Evolutionary conservation across 208 protist genomes (phyloP).

Genomic region (Phytomonas sp.): DNA sequence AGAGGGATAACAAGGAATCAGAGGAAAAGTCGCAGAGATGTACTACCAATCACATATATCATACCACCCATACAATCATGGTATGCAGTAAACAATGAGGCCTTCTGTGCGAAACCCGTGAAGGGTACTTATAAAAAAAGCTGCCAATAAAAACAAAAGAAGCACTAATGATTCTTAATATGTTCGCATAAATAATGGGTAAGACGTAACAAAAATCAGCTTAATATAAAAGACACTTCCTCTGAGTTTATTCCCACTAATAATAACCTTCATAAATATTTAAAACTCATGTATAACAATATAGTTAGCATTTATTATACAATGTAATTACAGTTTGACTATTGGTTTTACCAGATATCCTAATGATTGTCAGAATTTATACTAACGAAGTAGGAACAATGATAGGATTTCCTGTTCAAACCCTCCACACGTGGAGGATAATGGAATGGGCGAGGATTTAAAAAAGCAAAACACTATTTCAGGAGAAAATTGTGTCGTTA

Average conservation of each 20-base stretch:
- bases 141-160: neutral
- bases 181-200: neutral
- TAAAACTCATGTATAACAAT: neutral
- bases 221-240: neutral
- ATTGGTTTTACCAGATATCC: neutral
- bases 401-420: neutral
- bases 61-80: neutral
- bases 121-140: constrained; percentile 3
- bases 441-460: neutral
- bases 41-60: neutral
- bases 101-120: neutral
- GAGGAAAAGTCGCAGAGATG: neutral
- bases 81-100: neutral
- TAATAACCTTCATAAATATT: neutral
- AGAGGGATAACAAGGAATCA: neutral
- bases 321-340: neutral
- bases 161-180: neutral
- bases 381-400: neutral
- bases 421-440: neutral
- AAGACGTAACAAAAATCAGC: neutral
- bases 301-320: neutral
- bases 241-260: neutral
- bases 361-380: neutral
- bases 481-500: neutral
- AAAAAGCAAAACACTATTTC: neutral